Evolutionary conservation across 1,139 yeast genomes (phyloP), one percentile per base, ranked within the genome.

Genomic region (Lodderomyces elongisporus): DNA sequence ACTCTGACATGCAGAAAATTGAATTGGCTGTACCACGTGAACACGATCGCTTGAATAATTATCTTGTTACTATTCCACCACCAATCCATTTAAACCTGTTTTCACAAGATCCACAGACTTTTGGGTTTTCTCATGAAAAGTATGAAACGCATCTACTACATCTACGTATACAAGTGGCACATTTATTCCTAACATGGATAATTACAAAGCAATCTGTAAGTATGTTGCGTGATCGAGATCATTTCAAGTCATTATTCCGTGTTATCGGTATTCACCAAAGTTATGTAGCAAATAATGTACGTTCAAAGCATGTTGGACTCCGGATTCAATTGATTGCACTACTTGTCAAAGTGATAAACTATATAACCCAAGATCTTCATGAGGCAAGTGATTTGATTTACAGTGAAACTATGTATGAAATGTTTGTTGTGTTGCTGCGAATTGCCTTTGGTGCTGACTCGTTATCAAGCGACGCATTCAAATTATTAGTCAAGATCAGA

Each of bases 401-500:
- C 38, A 62, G 68, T 2, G 74, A 69, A 35, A 63, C 70, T 2
- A 55, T 59, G 43, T 67, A 64, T 45, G 81, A 66, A 39, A 51
- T 76, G 32, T 61, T 73, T 37, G 76, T 78, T 6, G 66, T 69
- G 0, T 51, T 78, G 23, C 70, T 77, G 51, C 52, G 79, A 36
- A 69, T 77, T n/a, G 79, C 81, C 2, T 75, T 77, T 47, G 74
- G 77, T 14, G 53, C 70, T 2, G 70, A 61, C 36, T 57, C 64
- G 5, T 50, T 71, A 5, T 53, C 66, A 2, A 38, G 48, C 3
- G 61, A 62, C 28, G 73, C 73, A 2, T 51, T 53, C 22, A 47
- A 55, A 29, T 45, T 73, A 16, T 42, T 70, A 26, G 36, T 45
- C 4, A 44, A 52, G 12, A 45, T 66, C 4, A 45, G 76, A 33